Conservation (phyloP, 345 rosid genomes). For the Moricandia moricandioides region DNA sequence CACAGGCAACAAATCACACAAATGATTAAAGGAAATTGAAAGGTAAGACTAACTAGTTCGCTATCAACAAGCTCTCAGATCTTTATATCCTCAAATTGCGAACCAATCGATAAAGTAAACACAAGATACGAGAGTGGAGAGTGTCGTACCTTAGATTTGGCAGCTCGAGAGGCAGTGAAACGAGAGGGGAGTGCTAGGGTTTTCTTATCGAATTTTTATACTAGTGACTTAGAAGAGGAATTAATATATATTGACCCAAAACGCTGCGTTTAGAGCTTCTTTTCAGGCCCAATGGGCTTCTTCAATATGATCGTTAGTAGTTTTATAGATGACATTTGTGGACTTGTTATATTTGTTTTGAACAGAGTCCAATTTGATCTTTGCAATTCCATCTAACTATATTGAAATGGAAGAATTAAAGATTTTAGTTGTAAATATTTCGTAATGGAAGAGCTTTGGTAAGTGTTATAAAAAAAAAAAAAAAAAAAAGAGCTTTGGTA, state of each 20-base stretch:
- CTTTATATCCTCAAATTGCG: background rate
- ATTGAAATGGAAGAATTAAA: background rate
- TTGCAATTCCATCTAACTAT: background rate
- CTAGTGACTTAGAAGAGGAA: background rate
- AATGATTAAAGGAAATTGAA: background rate
- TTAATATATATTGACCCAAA: too few relatives aligned
- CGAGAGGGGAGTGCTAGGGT: constrained; percentile 22
- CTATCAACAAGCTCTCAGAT: background rate
- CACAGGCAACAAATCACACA: background rate
- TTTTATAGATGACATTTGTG: background rate
- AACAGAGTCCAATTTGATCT: background rate
- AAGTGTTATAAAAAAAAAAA: too few relatives aligned
- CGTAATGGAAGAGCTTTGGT: background rate
- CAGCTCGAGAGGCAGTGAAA: constrained; percentile 28
- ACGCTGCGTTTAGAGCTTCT: background rate
- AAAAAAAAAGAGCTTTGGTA: background rate
- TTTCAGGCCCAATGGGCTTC: constrained; percentile 20
- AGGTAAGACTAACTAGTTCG: background rate
- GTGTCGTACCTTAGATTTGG: constrained; percentile 11
- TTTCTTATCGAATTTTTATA: constrained; percentile 20
- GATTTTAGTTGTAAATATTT: too few relatives aligned
- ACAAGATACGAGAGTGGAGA: background rate
- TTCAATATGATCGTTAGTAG: background rate
- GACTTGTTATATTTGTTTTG: background rate
- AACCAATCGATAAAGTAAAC: background rate